A percentile compares a stretch with the other conserved stretches of the same genome.
These are phyloP conservation scores for Hypomyces perniciosus DNA, from an alignment of 2,329 filamentous ascomycete species.

Conservation along the genomic window DNA sequence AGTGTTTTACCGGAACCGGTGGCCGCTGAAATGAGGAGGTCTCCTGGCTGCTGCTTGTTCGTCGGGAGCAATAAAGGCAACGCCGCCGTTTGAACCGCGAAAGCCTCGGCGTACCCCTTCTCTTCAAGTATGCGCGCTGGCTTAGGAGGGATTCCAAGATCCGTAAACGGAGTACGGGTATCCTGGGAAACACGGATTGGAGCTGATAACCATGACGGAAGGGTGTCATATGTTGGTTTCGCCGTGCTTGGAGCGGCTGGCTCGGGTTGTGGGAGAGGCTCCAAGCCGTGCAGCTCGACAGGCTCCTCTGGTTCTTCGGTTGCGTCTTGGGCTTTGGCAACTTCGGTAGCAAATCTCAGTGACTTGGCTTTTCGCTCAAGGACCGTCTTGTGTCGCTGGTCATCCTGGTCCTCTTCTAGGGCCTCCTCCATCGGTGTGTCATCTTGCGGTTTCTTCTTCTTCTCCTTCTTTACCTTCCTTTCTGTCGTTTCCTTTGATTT, in stretches of 20 bases:
- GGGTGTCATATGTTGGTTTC: slow-evolving; percentile 65
- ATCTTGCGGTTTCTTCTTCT: slow-evolving; percentile 22
- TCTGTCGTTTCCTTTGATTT: slow-evolving; percentile 11
- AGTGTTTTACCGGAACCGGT: slow-evolving; percentile 96
- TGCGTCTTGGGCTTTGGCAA: slow-evolving; percentile 28
- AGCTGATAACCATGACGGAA: slow-evolving; percentile 74
- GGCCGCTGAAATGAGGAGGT: slow-evolving; percentile 84
- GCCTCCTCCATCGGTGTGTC: slow-evolving; percentile 16
- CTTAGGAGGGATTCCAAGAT: slow-evolving; percentile 56
- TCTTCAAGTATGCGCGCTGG: slow-evolving; percentile 56
- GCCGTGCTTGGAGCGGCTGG: slow-evolving; percentile 51
- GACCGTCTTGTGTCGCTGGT: slow-evolving; percentile 42
- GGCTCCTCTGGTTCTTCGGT: slow-evolving; percentile 33
- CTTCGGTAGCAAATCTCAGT: slow-evolving; percentile 38
- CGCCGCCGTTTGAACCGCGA: slow-evolving; percentile 44
- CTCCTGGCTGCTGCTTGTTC: slow-evolving; percentile 57
- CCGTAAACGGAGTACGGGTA: slow-evolving; percentile 53
- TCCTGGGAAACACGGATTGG: slow-evolving; percentile 64
- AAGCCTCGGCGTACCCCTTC: slow-evolving; percentile 43
- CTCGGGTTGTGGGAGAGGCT: slow-evolving; percentile 74
- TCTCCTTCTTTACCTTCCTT: slow-evolving; percentile 17
- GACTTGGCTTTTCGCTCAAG: slow-evolving; percentile 52
- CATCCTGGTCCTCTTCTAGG: slow-evolving; percentile 23
- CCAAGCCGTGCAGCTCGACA: slow-evolving; percentile 57
- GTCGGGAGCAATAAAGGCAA: slow-evolving; percentile 72